Conservation (phyloP, 75 land plant species). For the Ceratopteris richardii region DNA sequence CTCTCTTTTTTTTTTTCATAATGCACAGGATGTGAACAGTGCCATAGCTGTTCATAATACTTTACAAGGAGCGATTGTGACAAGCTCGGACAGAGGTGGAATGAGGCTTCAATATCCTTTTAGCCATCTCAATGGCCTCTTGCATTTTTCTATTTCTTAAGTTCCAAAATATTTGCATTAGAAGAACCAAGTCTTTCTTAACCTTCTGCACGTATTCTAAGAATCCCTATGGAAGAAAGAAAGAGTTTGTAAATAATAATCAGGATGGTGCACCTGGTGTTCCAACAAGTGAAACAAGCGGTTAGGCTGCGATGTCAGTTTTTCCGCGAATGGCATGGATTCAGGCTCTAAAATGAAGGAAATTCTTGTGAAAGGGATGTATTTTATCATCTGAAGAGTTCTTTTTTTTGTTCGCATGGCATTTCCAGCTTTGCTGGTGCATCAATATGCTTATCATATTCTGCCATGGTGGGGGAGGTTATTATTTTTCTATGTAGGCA, state of each 20-base stretch:
- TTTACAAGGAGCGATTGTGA: slow-evolving; percentile 92
- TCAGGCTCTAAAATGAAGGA: not conserved
- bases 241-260: slow-evolving; percentile 12
- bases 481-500: slow-evolving; percentile 3
- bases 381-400: slow-evolving; percentile 11
- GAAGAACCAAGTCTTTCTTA: not conserved
- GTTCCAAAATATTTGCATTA: not conserved
- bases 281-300: slow-evolving; percentile 5
- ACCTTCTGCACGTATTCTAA: slow-evolving; percentile 30
- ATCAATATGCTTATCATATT: slow-evolving; percentile 13
- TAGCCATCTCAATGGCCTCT: not conserved
- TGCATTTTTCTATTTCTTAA: not conserved
- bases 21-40: slow-evolving; percentile 79
- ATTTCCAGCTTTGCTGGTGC: slow-evolving; percentile 19
- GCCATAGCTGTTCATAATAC: slow-evolving; percentile 82
- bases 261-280: slow-evolving; percentile 13
- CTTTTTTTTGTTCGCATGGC: slow-evolving; percentile 14
- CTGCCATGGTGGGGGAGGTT: slow-evolving; percentile 10
- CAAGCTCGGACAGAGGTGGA: slow-evolving; percentile 95
- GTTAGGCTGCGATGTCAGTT: not conserved
- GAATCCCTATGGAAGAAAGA: slow-evolving; percentile 45
- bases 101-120: slow-evolving; percentile 99
- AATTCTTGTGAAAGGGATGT: slow-evolving; percentile 13
- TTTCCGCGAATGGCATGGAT: not conserved
- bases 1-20: not conserved